Percentiles rank a stretch among this genome's conserved stretches.
Evolutionary conservation across 192 early-diverging fungal genomes (phyloP).

Genomic region (Rhizophagus clarus): DNA sequence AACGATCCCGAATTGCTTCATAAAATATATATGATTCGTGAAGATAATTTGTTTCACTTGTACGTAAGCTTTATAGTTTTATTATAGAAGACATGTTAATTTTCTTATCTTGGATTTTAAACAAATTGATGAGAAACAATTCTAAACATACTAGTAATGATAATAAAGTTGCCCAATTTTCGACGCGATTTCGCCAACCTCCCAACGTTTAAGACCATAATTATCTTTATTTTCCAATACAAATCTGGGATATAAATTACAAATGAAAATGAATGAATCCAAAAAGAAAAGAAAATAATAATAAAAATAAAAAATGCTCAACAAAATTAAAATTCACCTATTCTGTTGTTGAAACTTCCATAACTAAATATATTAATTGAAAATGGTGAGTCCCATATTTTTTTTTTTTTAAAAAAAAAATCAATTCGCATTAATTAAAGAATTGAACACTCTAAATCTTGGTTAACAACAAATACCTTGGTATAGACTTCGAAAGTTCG

Average conservation of each 20-base stretch:
- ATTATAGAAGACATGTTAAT: too few species aligned
- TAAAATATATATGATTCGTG: conserved; percentile 95
- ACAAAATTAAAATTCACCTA: conserved; percentile 50
- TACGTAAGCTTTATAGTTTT: conserved; percentile 64
- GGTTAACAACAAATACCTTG: conserved; percentile 46
- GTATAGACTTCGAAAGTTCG: conserved; percentile 98
- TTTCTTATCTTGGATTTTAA: not conserved
- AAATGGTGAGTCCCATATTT: not conserved
- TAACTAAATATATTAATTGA: conserved; percentile 47
- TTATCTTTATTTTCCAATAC: conserved; percentile 85
- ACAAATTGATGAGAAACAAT: not conserved
- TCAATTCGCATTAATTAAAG: not conserved
- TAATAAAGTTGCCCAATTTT: conserved; percentile 96
- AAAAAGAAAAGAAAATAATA: not conserved
- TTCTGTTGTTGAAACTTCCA: conserved; percentile 97
- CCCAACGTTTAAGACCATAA: conserved; percentile 95
- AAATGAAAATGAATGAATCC: not conserved
- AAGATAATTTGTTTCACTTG: conserved; percentile 96
- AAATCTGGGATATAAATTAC: conserved; percentile 46
- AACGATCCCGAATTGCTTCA: conserved; percentile 91
- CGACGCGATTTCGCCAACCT: conserved; percentile 97
- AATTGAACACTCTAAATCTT: not conserved
- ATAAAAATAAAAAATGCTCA: not conserved
- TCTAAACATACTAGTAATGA: conserved; percentile 66
- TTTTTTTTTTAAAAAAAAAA: not conserved